phyloP scores from a whole-genome alignment of 805 yeast genomes.

The Starmerella sirachaensis region DNA sequence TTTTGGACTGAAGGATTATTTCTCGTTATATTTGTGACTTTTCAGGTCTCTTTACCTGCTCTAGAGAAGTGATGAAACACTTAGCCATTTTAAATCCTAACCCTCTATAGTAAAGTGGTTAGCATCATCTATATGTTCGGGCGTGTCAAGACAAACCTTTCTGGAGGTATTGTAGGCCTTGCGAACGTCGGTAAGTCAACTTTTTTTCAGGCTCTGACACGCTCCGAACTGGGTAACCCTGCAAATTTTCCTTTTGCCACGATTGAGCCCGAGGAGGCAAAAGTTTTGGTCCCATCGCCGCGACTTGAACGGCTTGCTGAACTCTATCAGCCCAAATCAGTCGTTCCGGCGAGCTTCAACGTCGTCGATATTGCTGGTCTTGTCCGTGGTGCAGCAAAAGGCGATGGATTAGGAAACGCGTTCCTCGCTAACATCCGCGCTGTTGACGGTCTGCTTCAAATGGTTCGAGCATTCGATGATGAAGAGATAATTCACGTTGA shows the following conservation, averaged over 20 bases:
- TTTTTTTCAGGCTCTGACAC: constrained; percentile 49
- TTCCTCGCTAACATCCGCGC: constrained; percentile 56
- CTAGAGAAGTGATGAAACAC: no score
- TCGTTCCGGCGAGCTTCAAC: constrained; percentile 44
- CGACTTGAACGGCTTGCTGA: constrained; percentile 38
- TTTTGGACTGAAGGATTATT: not conserved
- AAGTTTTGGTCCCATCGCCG: constrained; percentile 41
- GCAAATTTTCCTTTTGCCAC: constrained; percentile 67
- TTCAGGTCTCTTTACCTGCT: no score
- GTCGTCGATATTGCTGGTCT: constrained; percentile 62
- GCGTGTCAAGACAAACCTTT: constrained; percentile 20
- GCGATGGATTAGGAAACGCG: constrained; percentile 66
- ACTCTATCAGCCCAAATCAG: constrained; percentile 39
- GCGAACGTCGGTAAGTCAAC: constrained; percentile 60
- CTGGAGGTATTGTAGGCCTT: constrained; percentile 44
- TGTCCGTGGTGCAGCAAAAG: constrained; percentile 49
- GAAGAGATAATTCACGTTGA: constrained; percentile 58
- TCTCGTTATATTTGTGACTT: no score
- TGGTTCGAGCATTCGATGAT: constrained; percentile 53
- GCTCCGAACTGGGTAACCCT: constrained; percentile 49
- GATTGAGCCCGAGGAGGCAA: constrained; percentile 59
- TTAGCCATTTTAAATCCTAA: constrained; percentile 16
- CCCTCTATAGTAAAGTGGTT: constrained; percentile 21
- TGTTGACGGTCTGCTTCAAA: constrained; percentile 61
- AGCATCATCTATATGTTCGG: no score